A percentile compares a stretch with the other conserved stretches of the same genome.
Conservation (phyloP, 306 rosid genomes). For the Citrullus amarus region DNA sequence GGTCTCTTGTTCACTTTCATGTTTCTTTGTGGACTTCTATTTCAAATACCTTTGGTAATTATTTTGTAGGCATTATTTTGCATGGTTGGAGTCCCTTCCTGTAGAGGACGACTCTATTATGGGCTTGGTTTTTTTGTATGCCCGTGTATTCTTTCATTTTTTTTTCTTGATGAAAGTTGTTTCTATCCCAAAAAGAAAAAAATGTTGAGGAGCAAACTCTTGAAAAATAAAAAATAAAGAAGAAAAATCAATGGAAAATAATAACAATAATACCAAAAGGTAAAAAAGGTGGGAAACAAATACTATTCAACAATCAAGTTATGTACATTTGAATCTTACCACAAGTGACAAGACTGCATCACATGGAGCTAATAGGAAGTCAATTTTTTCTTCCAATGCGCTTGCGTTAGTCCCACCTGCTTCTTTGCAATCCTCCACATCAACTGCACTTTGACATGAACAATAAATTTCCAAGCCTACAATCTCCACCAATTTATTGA, state of each 20-base stretch:
- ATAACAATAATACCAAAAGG: background rate
- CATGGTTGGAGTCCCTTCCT: too few relatives aligned
- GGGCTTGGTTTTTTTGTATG: too few relatives aligned
- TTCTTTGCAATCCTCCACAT: constrained; percentile 25
- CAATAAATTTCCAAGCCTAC: constrained; percentile 73
- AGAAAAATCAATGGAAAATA: background rate
- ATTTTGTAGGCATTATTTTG: too few relatives aligned
- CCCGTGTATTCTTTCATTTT: too few relatives aligned
- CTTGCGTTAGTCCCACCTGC: constrained; percentile 13
- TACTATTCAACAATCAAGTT: background rate
- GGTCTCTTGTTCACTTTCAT: too few relatives aligned
- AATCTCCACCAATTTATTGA: constrained; percentile 56
- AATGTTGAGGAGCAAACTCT: background rate
- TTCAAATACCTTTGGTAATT: too few relatives aligned
- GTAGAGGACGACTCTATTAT: too few relatives aligned
- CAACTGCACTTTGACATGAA: constrained; percentile 29
- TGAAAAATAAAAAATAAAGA: background rate
- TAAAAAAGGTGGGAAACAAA: background rate
- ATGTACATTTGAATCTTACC: constrained; percentile 33
- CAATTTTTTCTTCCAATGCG: constrained; percentile 22
- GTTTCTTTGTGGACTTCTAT: too few relatives aligned
- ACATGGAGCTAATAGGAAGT: constrained; percentile 70
- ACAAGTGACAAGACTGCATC: constrained; percentile 55
- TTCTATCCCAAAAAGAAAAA: too few relatives aligned
- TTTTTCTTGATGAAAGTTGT: too few relatives aligned